A percentile compares a stretch with the other conserved stretches of the same genome.
Conservation (phyloP, 176 grass and related monocot genomes). For the Oryza glumipatula region DNA sequence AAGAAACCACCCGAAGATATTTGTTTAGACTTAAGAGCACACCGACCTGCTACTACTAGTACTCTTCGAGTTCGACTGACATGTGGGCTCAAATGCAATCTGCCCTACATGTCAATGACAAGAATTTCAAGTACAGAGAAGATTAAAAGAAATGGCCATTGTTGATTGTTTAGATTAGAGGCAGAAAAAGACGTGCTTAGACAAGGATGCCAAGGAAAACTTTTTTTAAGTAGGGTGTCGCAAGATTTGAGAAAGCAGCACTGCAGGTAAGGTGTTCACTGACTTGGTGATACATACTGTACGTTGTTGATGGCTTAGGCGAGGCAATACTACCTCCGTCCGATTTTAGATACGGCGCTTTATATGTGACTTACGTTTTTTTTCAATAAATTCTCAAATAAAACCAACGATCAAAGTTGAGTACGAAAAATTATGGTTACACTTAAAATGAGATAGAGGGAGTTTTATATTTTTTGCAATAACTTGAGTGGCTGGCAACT, state of each 20-base stretch:
- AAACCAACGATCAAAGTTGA: no score
- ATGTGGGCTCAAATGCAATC: not conserved
- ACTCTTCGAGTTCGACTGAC: not conserved
- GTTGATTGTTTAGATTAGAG: not conserved
- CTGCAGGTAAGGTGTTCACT: not conserved
- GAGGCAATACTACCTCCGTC: no score
- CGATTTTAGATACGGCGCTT: no score
- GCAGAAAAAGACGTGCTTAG: not conserved
- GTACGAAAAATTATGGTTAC: no score
- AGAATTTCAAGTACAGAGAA: not conserved
- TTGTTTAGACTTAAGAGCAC: not conserved
- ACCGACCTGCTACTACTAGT: not conserved
- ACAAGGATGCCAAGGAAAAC: not conserved
- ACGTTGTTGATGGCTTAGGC: no score
- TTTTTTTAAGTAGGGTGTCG: not conserved
- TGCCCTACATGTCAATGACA: not conserved
- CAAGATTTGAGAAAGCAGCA: conserved; percentile 31
- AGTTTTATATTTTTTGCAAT: not conserved
- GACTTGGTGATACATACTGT: no score
- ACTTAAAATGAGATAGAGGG: no score
- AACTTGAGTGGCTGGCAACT: not conserved
- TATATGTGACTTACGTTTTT: no score
- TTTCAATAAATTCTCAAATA: no score
- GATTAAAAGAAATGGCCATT: not conserved
- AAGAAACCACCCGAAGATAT: not conserved